Evolutionary conservation across 163 green algal genomes (phyloP).

Genomic region (Coccomyxa subellipsoidea): DNA sequence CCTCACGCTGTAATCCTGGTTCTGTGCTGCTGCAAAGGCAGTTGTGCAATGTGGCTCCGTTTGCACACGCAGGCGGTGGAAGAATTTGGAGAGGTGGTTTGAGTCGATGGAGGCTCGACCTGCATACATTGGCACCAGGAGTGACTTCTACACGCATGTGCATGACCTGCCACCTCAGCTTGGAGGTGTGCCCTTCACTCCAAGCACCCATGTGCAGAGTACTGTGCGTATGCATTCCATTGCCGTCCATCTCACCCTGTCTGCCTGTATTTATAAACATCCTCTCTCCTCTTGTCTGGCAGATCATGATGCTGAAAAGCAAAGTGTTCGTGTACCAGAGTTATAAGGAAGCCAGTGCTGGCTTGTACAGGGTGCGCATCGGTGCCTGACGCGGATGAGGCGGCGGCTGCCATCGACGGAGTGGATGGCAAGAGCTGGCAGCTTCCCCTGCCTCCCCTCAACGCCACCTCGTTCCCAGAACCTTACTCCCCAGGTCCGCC

Average conservation of each 20-base stretch:
- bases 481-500: conserved; percentile 52
- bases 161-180: conserved; percentile 95
- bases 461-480: conserved; percentile 55
- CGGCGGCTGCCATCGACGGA: conserved; percentile 69
- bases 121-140: conserved; percentile 77
- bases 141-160: conserved; percentile 88
- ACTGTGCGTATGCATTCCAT: no score
- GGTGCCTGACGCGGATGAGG: conserved; percentile 39
- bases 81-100: conserved; percentile 73
- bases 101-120: conserved; percentile 83
- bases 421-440: conserved; percentile 65
- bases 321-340: background rate
- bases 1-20: no score
- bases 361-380: conserved; percentile 61
- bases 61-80: conserved; percentile 13
- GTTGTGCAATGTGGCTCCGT: no score
- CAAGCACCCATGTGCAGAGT: no score
- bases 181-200: conserved; percentile 46
- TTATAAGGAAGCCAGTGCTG: background rate
- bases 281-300: no score
- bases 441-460: conserved; percentile 74
- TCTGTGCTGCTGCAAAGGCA: no score
- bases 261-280: no score
- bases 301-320: no score
- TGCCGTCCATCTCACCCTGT: no score